Base-by-base conservation (phyloP, 1,284 basidiomycete genomes). In the Pterulicium gracile region DNA sequence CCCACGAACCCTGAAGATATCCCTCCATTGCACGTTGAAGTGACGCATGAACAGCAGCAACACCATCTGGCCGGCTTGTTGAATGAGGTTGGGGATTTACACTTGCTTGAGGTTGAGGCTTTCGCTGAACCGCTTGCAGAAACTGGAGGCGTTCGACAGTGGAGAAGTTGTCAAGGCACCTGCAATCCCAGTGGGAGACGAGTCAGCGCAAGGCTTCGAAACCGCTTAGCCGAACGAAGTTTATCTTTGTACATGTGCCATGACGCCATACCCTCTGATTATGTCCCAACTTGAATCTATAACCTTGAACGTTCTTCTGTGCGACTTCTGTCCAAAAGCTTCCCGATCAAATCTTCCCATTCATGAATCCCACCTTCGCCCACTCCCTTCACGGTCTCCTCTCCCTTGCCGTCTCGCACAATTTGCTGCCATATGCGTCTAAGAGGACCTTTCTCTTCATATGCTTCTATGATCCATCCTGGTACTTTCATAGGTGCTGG, bases 281-380 rank as follows among this genome's bases (percentile, higher is more conserved):
- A n/a, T n/a, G n/a, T n/a, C n/a, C n/a, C n/a, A n/a, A n/a, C n/a
- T n/a, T n/a, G n/a, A n/a, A n/a, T n/a, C n/a, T n/a, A n/a, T n/a
- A n/a, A n/a, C n/a, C n/a, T n/a, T n/a, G n/a, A n/a, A n/a, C n/a
- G n/a, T n/a, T n/a, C n/a, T n/a, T 57, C 55, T 45, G 62, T 59
- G 39, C 57, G 55, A 24, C 67, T 68, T 44, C 67, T 62, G 46
- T 58, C 58, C 39, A 77, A 49, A 48, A 85, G 54, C 51, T 57
- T 65, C 50, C 63, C 57, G 67, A 81, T 71, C 51, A 85, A 54
- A 18, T 68, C 68, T 7, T 79, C 66, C 85, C 84, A 88, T 50
- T 85, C 80, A 20, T 73, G 56, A 2, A 61, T 51, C 7, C 72
- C 74, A 17, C 68, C 64, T 53, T 70, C 59, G 1, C 85, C 84